A percentile compares a stretch with the other conserved stretches of the same genome.
phyloP scores from a whole-genome alignment of 1,284 basidiomycete species.

The Naganishia liquefaciens region DNA sequence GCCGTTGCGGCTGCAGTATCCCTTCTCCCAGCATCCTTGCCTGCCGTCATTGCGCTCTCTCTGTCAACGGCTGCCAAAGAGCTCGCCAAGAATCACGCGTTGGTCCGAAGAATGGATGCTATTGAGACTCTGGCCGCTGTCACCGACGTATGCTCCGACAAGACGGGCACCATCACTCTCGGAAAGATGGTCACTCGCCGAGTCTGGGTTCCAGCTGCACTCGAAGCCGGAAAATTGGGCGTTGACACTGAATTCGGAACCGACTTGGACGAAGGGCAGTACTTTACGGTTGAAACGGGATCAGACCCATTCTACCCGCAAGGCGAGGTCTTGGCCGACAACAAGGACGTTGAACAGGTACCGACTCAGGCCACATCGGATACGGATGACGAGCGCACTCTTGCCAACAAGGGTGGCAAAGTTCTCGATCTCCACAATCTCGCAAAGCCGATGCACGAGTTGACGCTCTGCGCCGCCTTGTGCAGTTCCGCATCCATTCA shows the following conservation, averaged over 20 bases:
- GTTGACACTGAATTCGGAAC: slow-evolving; percentile 14
- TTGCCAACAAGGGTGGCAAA: slow-evolving; percentile 4
- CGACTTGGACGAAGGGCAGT: slow-evolving; percentile 41
- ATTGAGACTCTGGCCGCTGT: slow-evolving; percentile 63
- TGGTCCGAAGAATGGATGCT: slow-evolving; percentile 56
- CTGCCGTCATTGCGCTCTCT: slow-evolving; percentile 54
- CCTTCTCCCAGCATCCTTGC: slow-evolving; percentile 58
- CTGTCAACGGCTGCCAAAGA: slow-evolving; percentile 53
- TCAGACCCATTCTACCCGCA: slow-evolving; percentile 55
- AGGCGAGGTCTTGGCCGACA: slow-evolving; percentile 45
- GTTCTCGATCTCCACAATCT: slow-evolving; percentile 42
- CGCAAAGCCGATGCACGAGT: slow-evolving; percentile 45
- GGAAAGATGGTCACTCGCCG: slow-evolving; percentile 61
- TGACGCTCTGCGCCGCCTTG: slow-evolving; percentile 56
- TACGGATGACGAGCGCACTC: slow-evolving; percentile 38
- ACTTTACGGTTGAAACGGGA: slow-evolving; percentile 52
- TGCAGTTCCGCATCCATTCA: slow-evolving; percentile 57
- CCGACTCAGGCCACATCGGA: slow-evolving; percentile 31
- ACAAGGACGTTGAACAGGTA: slow-evolving; percentile 39
- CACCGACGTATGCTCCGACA: slow-evolving; percentile 66
- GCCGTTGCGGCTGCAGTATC: slow-evolving; percentile 60
- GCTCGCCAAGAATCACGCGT: slow-evolving; percentile 56
- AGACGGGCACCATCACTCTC: slow-evolving; percentile 65
- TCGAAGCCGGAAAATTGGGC: slow-evolving; percentile 11
- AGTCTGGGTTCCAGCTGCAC: slow-evolving; percentile 58